These are phyloP conservation scores for Silene latifolia DNA, from an alignment of 148 eudicot species.

Conservation along the genomic window DNA sequence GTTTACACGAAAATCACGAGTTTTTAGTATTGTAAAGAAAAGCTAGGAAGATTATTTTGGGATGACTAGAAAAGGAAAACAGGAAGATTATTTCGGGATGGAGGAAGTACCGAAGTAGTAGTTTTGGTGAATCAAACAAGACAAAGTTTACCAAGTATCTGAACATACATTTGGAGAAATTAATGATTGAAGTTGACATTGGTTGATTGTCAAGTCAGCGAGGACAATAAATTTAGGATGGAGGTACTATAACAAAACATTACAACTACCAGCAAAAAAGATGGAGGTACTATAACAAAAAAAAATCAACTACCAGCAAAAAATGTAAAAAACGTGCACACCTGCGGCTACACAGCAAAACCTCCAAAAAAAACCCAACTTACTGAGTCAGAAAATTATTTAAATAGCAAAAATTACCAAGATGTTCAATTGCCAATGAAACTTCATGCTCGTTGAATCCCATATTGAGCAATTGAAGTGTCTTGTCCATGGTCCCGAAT, in stretches of 20 bases:
- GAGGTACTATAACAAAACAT: background rate
- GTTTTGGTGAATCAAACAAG: background rate
- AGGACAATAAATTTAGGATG: background rate
- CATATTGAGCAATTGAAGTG: slow-evolving; percentile 72
- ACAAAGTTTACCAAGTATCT: background rate
- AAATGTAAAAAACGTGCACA: background rate
- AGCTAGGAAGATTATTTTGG: no score
- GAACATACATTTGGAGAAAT: background rate
- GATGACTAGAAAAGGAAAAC: no score
- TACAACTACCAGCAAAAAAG: background rate
- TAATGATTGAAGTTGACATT: background rate
- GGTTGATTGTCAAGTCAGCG: background rate
- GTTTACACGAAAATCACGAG: no score
- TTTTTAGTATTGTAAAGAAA: no score
- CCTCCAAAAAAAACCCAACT: background rate
- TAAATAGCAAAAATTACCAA: slow-evolving; percentile 47
- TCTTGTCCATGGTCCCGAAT: slow-evolving; percentile 87
- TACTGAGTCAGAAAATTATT: background rate
- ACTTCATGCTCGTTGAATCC: slow-evolving; percentile 85
- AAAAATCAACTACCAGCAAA: background rate
- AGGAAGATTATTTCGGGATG: no score
- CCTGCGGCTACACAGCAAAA: background rate
- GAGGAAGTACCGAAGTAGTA: no score
- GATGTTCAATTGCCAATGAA: slow-evolving; percentile 76
- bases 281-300: background rate